These are phyloP conservation scores for Dothideomycetes sp. DNA, from an alignment of 2,329 filamentous ascomycete species.

Conservation along the genomic window DNA sequence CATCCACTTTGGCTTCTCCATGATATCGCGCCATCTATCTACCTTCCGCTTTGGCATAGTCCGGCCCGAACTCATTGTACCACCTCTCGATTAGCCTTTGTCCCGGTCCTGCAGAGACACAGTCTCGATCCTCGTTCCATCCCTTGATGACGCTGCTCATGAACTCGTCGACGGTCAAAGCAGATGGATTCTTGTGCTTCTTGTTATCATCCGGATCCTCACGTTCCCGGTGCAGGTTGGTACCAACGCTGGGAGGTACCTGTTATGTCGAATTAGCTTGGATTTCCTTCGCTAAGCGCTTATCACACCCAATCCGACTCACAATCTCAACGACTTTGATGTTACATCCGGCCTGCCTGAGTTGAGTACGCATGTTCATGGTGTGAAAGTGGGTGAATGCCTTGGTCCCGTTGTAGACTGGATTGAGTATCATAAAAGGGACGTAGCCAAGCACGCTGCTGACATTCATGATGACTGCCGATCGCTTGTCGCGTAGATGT, in stretches of 20 bases:
- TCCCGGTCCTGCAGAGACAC: constrained; percentile 36
- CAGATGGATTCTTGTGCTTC: constrained; percentile 40
- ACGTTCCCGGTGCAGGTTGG: constrained; percentile 45
- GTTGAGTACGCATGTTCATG: constrained; percentile 43
- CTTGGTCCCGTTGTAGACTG: constrained; percentile 50
- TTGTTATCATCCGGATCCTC: constrained; percentile 48
- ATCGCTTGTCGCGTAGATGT: constrained; percentile 35
- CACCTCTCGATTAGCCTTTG: constrained; percentile 27
- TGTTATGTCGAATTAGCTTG: too few relatives aligned
- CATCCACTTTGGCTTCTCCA: too few relatives aligned
- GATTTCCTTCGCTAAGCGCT: too few relatives aligned
- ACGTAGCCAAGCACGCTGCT: constrained; percentile 43
- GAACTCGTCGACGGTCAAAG: constrained; percentile 43
- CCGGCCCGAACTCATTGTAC: constrained; percentile 20
- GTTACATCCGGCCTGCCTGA: constrained; percentile 26
- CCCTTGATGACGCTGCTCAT: constrained; percentile 35
- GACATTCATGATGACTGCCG: constrained; percentile 42
- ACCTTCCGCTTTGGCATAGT: constrained; percentile 16
- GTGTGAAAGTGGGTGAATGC: constrained; percentile 47
- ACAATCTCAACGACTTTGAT: constrained; percentile 45
- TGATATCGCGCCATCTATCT: too few relatives aligned
- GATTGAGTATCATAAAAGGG: constrained; percentile 43
- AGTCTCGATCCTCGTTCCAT: constrained; percentile 37
- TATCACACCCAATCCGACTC: too few relatives aligned
- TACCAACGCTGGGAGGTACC: constrained; percentile 45